These are phyloP conservation scores for Persicaria tinctoria DNA, from an alignment of 148 eudicot species.

Conservation along the genomic window DNA sequence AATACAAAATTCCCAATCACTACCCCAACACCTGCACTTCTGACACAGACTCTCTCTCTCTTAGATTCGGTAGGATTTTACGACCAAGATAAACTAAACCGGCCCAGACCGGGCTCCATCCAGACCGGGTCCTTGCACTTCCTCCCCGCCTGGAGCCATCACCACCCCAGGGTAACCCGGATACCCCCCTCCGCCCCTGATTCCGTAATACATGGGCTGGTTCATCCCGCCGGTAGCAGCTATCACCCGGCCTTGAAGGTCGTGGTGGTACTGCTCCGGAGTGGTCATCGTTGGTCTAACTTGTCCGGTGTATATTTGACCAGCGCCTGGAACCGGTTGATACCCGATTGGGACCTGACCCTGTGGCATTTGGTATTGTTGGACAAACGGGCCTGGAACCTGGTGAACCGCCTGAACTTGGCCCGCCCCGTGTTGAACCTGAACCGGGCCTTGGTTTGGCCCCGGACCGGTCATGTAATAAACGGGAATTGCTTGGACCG, in stretches of 20 bases:
- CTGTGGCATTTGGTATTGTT: slow-evolving; percentile 22
- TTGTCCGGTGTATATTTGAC: slow-evolving; percentile 32
- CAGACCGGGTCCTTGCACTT: slow-evolving; percentile 27
- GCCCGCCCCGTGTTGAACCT: slow-evolving; percentile 27
- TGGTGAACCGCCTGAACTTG: slow-evolving; percentile 37
- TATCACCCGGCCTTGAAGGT: slow-evolving; percentile 22
- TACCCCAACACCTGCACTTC: slow-evolving; percentile 6
- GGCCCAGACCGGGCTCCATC: slow-evolving; percentile 20
- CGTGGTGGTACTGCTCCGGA: slow-evolving; percentile 32
- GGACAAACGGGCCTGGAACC: slow-evolving; percentile 30
- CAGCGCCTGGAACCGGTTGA: slow-evolving; percentile 32
- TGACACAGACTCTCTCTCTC: background rate
- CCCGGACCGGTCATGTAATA: slow-evolving; percentile 64
- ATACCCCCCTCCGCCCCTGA: slow-evolving; percentile 31
- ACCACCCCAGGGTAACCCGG: slow-evolving; percentile 45
- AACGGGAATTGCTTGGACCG: slow-evolving; percentile 45
- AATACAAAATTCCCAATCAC: slow-evolving; percentile 5
- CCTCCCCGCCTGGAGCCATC: slow-evolving; percentile 32
- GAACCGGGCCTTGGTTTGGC: slow-evolving; percentile 26
- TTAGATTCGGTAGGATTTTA: background rate
- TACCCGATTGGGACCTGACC: slow-evolving; percentile 43
- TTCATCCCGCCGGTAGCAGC: slow-evolving; percentile 24
- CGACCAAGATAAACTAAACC: background rate
- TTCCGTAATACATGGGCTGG: slow-evolving; percentile 51
- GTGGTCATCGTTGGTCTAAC: slow-evolving; percentile 17